Conservation (phyloP, 306 rosid species). For the Benincasa hispida region DNA sequence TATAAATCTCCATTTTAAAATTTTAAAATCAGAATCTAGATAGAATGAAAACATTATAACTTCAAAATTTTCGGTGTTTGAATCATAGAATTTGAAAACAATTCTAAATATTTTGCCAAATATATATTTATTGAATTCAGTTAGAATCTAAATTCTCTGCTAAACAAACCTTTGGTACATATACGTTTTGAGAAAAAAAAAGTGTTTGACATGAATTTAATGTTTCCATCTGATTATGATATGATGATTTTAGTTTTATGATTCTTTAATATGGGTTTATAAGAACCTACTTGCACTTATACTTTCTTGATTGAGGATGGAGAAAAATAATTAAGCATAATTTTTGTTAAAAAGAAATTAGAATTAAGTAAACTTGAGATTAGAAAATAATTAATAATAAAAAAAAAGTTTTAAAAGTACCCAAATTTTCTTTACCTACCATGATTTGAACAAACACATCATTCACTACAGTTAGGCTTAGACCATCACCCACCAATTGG, state of each 20-base stretch:
- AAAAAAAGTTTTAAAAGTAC: background rate
- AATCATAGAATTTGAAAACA: too few species aligned
- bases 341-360: background rate
- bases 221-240: background rate
- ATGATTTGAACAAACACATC: background rate
- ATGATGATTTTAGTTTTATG: background rate
- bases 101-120: too few species aligned
- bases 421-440: background rate
- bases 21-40: too few species aligned
- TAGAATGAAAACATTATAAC: too few species aligned
- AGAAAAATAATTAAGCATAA: background rate
- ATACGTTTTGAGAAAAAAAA: background rate
- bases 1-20: too few species aligned
- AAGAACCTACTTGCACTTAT: background rate
- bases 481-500: background rate
- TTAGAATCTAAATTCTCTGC: too few species aligned
- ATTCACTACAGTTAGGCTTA: background rate
- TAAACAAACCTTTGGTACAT: too few species aligned
- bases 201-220: background rate
- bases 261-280: background rate
- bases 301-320: background rate
- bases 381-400: background rate
- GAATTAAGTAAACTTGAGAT: background rate
- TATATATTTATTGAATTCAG: too few species aligned
- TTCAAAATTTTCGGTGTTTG: too few species aligned